Conservation (phyloP, 208 protist species). For the Leishmania major region DNA sequence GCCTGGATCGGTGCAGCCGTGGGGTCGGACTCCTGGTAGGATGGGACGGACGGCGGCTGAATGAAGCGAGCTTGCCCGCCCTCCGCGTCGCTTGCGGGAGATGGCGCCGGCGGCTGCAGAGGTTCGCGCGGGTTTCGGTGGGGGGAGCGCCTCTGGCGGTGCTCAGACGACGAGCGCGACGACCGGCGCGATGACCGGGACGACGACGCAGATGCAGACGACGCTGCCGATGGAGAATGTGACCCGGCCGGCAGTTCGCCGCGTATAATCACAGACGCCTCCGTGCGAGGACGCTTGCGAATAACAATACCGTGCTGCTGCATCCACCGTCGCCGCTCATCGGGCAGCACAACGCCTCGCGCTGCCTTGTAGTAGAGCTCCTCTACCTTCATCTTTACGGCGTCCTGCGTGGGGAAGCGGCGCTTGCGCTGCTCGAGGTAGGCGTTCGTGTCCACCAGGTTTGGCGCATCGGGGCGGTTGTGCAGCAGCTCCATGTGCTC, state of each 20-base stretch:
- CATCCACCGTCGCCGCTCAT: slow-evolving; percentile 85
- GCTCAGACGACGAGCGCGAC: slow-evolving; percentile 10
- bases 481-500: slow-evolving; percentile 87
- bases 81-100: background rate
- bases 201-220: slow-evolving; percentile 6
- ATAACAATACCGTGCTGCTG: slow-evolving; percentile 79
- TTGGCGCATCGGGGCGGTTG: slow-evolving; percentile 80
- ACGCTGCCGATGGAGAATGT: slow-evolving; percentile 19
- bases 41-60: slow-evolving; percentile 13
- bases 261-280: slow-evolving; percentile 51
- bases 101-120: background rate
- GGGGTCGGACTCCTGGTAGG: slow-evolving; percentile 5
- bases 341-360: slow-evolving; percentile 68
- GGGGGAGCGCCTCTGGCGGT: background rate
- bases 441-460: slow-evolving; percentile 62
- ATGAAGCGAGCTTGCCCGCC: slow-evolving; percentile 21
- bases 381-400: slow-evolving; percentile 78
- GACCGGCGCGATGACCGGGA: slow-evolving; percentile 2
- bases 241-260: slow-evolving; percentile 36
- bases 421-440: slow-evolving; percentile 74
- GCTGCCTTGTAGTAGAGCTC: slow-evolving; percentile 89
- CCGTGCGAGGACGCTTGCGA: slow-evolving; percentile 64
- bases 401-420: slow-evolving; percentile 85
- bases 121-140: background rate
- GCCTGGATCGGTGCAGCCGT: slow-evolving; percentile 10